Conservation (phyloP, 495 filamentous ascomycete species). For the Xylaria palmicola region DNA sequence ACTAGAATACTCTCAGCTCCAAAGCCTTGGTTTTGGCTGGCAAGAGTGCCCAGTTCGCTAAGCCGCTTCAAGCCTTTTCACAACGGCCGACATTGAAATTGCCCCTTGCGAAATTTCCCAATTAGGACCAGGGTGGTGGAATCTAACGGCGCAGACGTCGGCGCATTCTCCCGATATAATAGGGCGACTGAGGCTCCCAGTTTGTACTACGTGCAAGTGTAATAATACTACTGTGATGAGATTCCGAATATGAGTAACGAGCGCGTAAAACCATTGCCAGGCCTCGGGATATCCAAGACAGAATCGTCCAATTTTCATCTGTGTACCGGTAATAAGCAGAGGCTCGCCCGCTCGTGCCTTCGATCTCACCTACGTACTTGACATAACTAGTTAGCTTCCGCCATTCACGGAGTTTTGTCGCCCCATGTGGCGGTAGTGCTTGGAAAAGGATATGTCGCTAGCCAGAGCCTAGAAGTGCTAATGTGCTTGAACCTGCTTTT, state of each 20-base stretch:
- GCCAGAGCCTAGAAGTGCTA: neutral
- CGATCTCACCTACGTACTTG: no score
- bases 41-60: constrained; percentile 6
- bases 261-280: no score
- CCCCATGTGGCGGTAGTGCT: no score
- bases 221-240: constrained; percentile 4
- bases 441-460: no score
- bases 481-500: neutral
- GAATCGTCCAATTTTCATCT: no score
- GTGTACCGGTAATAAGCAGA: no score
- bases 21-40: neutral
- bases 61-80: neutral
- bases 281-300: no score
- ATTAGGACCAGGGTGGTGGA: constrained; percentile 1
- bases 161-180: constrained; percentile 5
- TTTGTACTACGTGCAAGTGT: neutral
- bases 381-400: no score
- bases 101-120: neutral
- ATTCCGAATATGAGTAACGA: neutral
- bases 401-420: no score
- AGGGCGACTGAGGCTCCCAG: constrained; percentile 1
- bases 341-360: no score
- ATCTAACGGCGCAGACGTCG: constrained; percentile 9
- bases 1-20: constrained; percentile 10
- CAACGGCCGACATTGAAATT: neutral